Conservation (phyloP, 192 early-diverging fungal species). For the Gryganskiella cystojenkinii region DNA sequence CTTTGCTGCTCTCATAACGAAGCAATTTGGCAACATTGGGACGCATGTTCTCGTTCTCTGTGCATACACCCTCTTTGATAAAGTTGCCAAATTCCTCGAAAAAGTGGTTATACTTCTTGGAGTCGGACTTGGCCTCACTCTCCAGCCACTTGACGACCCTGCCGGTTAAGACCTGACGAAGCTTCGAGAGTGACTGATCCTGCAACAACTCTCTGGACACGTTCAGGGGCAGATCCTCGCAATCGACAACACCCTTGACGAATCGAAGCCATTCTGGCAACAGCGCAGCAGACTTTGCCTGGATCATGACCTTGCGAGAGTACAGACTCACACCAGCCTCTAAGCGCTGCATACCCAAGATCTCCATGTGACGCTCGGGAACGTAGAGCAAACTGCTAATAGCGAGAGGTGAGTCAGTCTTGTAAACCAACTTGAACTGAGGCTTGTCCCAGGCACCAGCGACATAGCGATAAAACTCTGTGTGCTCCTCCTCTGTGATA, state of each 20-base stretch:
- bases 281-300: slow-evolving; percentile 73
- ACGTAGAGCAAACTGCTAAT: slow-evolving; percentile 69
- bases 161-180: slow-evolving; percentile 63
- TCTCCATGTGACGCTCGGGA: slow-evolving; percentile 68
- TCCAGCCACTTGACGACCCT: slow-evolving; percentile 69
- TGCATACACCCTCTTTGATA: slow-evolving; percentile 82
- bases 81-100: slow-evolving; percentile 74
- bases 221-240: slow-evolving; percentile 86
- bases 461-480: slow-evolving; percentile 70
- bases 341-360: slow-evolving; percentile 61
- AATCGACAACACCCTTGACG: slow-evolving; percentile 85
- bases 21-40: slow-evolving; percentile 72
- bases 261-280: slow-evolving; percentile 83
- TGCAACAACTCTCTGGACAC: slow-evolving; percentile 88
- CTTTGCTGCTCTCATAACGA: slow-evolving; percentile 58
- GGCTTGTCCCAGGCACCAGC: slow-evolving; percentile 70
- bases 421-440: slow-evolving; percentile 69
- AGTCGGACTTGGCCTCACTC: slow-evolving; percentile 58
- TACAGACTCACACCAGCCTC: slow-evolving; percentile 73
- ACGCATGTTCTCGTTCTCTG: slow-evolving; percentile 65
- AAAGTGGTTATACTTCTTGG: slow-evolving; percentile 64
- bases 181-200: slow-evolving; percentile 71
- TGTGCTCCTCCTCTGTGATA: slow-evolving; percentile 67
- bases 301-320: slow-evolving; percentile 73
- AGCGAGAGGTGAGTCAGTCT: slow-evolving; percentile 70